Conservation (phyloP, 164 flowering plant genomes). For the Chimonanthus praecox region DNA sequence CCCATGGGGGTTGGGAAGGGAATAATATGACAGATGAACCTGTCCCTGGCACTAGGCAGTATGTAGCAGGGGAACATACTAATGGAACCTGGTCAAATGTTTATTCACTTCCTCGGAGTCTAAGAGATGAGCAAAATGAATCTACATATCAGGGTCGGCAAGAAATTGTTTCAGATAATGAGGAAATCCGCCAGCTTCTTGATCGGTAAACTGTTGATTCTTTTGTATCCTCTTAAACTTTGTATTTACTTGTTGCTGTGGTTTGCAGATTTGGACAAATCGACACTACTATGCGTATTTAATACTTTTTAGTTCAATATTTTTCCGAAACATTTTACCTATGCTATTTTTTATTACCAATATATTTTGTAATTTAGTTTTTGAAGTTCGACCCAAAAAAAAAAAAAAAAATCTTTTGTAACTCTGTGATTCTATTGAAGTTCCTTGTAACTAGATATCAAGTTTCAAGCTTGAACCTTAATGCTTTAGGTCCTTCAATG, state of each 20-base stretch:
- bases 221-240: not conserved
- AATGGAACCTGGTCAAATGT: slow-evolving; percentile 16
- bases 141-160: too few species aligned
- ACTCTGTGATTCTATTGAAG: too few species aligned
- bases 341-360: not conserved
- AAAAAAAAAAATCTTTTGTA: too few species aligned
- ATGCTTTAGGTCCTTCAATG: too few species aligned
- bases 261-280: not conserved
- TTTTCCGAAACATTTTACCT: not conserved
- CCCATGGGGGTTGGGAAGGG: slow-evolving; percentile 7
- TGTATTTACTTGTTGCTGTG: not conserved
- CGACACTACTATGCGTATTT: not conserved
- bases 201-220: slow-evolving; percentile 39
- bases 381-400: too few species aligned
- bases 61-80: slow-evolving; percentile 15
- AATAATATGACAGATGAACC: slow-evolving; percentile 23
- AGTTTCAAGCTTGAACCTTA: too few species aligned
- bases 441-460: too few species aligned
- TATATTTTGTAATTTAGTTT: too few species aligned
- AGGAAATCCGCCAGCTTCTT: slow-evolving; percentile 62
- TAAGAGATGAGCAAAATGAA: too few species aligned
- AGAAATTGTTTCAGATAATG: slow-evolving; percentile 20
- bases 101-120: slow-evolving; percentile 9
- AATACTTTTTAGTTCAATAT: too few species aligned
- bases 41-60: slow-evolving; percentile 10